These are phyloP conservation scores for Verticillium dahliae DNA, from an alignment of 2,329 filamentous ascomycete genomes.

Conservation along the genomic window DNA sequence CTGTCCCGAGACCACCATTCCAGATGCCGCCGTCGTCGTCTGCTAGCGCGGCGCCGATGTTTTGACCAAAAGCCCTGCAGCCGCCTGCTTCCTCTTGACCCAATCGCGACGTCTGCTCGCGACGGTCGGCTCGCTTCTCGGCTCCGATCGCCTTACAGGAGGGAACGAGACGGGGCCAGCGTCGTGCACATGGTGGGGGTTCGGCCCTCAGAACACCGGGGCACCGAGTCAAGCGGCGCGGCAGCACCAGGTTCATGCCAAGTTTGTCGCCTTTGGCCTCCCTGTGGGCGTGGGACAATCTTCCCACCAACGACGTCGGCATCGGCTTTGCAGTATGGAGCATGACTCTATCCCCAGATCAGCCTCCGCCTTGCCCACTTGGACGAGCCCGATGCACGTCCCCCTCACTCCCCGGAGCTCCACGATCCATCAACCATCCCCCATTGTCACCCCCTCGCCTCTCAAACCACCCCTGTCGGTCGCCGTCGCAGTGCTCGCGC, in stretches of 20 bases:
- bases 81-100: not conserved
- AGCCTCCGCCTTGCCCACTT: not conserved
- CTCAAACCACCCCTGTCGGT: not conserved
- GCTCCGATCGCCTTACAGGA: not conserved
- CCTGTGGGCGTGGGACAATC: not conserved
- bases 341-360: not conserved
- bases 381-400: not conserved
- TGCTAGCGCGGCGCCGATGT: not conserved
- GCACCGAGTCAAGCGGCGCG: not conserved
- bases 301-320: not conserved
- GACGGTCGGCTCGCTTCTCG: conserved; percentile 1
- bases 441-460: not conserved
- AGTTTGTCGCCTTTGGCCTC: not conserved
- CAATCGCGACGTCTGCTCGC: not conserved
- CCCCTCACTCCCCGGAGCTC: not conserved
- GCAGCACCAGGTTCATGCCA: not conserved
- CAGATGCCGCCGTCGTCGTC: not conserved
- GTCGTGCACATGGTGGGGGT: not conserved
- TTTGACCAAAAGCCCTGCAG: not conserved
- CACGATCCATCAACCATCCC: not conserved
- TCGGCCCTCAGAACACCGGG: not conserved
- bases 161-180: not conserved
- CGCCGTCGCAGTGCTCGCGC: not conserved
- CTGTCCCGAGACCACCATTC: not conserved
- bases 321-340: not conserved